Conservation (phyloP, 2,329 filamentous ascomycete species). For the Albophoma yamanashiensis region DNA sequence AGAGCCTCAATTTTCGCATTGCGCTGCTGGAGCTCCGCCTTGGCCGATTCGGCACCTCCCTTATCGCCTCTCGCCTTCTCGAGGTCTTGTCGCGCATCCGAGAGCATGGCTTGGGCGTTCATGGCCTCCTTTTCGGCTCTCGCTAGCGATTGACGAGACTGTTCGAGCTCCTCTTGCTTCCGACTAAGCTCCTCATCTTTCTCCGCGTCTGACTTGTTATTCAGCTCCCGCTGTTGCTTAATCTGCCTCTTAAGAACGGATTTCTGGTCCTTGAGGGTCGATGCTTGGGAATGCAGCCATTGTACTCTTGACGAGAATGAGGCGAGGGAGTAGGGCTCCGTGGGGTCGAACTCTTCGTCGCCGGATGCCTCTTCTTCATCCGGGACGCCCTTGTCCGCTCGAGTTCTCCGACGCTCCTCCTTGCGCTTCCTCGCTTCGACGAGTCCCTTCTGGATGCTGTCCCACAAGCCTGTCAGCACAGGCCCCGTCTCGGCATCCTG, state of each 20-base stretch:
- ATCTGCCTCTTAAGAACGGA: constrained; percentile 83
- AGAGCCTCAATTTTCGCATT: constrained; percentile 29
- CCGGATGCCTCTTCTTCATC: constrained; percentile 53
- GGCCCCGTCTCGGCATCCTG: constrained; percentile 42
- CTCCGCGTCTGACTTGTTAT: constrained; percentile 71
- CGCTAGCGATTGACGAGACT: constrained; percentile 22
- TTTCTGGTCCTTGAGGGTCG: constrained; percentile 75
- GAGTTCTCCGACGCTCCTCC: constrained; percentile 39
- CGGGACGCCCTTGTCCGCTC: constrained; percentile 44
- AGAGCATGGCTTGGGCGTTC: constrained; percentile 36
- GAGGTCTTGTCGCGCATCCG: constrained; percentile 35
- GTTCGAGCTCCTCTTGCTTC: constrained; percentile 46
- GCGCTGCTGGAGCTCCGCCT: constrained; percentile 19
- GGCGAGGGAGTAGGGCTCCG: constrained; percentile 58
- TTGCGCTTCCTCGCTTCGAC: constrained; percentile 43
- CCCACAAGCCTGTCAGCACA: constrained; percentile 44
- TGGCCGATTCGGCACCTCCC: constrained; percentile 10
- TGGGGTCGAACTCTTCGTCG: constrained; percentile 46
- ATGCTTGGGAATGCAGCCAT: constrained; percentile 67
- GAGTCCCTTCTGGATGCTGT: constrained; percentile 40
- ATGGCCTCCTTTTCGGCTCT: constrained; percentile 26
- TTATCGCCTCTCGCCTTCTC: constrained; percentile 22
- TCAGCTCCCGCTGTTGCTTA: constrained; percentile 88
- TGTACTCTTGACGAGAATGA: constrained; percentile 73
- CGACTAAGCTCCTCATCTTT: constrained; percentile 54